Base-by-base conservation (phyloP, 768 basidiomycete species). In the Phylloporus arenicola region DNA sequence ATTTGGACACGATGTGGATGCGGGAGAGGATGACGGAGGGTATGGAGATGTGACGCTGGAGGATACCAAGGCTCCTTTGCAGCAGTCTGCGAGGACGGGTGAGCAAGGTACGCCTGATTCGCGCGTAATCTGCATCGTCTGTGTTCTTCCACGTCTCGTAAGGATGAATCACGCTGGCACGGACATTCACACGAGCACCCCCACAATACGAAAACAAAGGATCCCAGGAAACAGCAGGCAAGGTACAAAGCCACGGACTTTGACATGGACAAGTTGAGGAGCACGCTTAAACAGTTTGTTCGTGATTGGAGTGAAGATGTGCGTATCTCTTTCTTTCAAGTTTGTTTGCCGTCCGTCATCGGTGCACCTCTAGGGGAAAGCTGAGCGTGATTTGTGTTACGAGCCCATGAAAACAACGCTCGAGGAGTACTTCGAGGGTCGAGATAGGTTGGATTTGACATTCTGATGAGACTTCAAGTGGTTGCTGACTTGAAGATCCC, bases 291-390 rank as follows among this genome's bases (percentile, higher is more conserved):
- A 62, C 92, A 95, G 59, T 86, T 95, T 45, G 92, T 92, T 10
- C 78, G 93, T 12, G 93, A 98, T 62, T 98, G 94, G 93, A 89
- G 87, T 52, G 78, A 75, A 55, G 86, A 91, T 73, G 90, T 92
- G 35, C 39, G 69, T 58, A 1, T 50, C 53, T 20, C 11, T 16
- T 17, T 50, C 34, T 27, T 41, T 27, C 11, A 11, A 14, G 1
- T 38, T 40, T 35, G 6, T 37, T 40, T 16, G 12, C 29, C 6
- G 12, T 47, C 10, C 24, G 4, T 41, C 25, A 42, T 19, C 27
- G 40, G 50, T 48, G 30, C 6, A 20, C 37, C 6, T 22, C 16
- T 55, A 93, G 86, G 93, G 93, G 1, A 75, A 71, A 55, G 64
- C 66, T 1, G 94, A 98, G 64, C 80, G 94, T 9, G 83, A 91